phyloP scores from a whole-genome alignment of 306 rosid species.

The Dalbergia cultrata region DNA sequence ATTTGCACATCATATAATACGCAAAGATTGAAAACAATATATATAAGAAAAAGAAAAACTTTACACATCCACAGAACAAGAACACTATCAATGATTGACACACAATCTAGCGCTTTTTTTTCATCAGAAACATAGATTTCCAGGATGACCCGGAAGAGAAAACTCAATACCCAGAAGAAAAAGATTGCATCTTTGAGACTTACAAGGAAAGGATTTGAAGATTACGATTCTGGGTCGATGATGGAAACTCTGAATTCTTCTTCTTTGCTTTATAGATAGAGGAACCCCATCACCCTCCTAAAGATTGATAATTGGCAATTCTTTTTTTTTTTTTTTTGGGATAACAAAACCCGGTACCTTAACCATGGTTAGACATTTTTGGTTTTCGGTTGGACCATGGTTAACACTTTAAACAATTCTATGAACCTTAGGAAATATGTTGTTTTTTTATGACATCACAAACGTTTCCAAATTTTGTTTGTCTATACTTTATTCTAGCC shows the following conservation, averaged over 20 bases:
- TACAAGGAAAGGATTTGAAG: slow-evolving; percentile 50
- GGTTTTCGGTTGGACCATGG: background rate
- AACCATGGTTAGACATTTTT: slow-evolving; percentile 63
- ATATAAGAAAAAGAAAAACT: background rate
- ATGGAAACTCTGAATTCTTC: slow-evolving; percentile 1
- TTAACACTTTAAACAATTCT: background rate
- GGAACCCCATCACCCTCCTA: slow-evolving; percentile 18
- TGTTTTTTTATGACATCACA: slow-evolving; percentile 6
- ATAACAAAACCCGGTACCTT: slow-evolving; percentile 44
- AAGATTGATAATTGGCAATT: slow-evolving; percentile 40
- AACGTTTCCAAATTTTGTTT: slow-evolving; percentile 1
- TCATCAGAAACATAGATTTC: slow-evolving; percentile 17
- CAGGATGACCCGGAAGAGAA: slow-evolving; percentile 40
- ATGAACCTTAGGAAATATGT: background rate
- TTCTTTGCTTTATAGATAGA: slow-evolving; percentile 39
- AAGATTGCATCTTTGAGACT: slow-evolving; percentile 49
- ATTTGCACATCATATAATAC: background rate
- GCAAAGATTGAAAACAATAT: background rate
- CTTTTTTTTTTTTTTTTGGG: background rate
- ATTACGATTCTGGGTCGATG: slow-evolving; percentile 33
- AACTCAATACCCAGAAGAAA: slow-evolving; percentile 38
- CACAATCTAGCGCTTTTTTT: slow-evolving; percentile 55
- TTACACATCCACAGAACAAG: slow-evolving; percentile 14
- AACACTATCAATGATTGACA: slow-evolving; percentile 33
- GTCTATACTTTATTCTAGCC: background rate